Evolutionary conservation across 257 asterid genomes (phyloP).

Genomic region (Prunella vulgaris): DNA sequence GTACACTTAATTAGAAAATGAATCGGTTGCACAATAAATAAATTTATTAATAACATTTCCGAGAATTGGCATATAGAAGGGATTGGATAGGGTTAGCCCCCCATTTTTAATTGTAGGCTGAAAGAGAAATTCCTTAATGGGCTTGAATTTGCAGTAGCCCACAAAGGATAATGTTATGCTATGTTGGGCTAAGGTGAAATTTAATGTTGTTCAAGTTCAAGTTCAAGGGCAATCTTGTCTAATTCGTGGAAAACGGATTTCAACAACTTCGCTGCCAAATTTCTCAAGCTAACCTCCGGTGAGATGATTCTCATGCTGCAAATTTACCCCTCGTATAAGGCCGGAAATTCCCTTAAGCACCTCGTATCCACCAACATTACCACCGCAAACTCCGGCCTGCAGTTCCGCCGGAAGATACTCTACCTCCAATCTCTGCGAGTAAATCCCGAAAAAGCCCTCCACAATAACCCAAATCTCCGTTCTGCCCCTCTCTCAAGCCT

Average conservation of each 20-base stretch:
- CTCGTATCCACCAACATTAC: slow-evolving; percentile 8
- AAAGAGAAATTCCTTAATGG: background rate
- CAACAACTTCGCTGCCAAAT: background rate
- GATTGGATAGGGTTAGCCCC: no score
- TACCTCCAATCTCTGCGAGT: slow-evolving; percentile 57
- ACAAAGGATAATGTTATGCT: no score
- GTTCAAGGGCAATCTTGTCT: slow-evolving; percentile 1
- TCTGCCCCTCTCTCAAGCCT: slow-evolving; percentile 56
- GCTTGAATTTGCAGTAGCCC: background rate
- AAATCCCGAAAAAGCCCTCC: slow-evolving; percentile 59
- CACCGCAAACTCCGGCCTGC: slow-evolving; percentile 51
- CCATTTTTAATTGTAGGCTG: no score
- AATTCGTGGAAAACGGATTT: background rate
- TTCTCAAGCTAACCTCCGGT: background rate
- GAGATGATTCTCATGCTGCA: slow-evolving; percentile 49
- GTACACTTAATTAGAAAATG: no score
- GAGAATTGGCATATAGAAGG: no score
- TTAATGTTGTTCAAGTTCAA: no score
- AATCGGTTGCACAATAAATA: no score
- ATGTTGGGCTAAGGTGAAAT: no score
- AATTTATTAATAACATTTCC: no score
- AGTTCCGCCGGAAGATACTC: slow-evolving; percentile 51
- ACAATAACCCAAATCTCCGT: slow-evolving; percentile 59
- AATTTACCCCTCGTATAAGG: slow-evolving; percentile 19
- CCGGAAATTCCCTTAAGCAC: slow-evolving; percentile 11